Evolutionary conservation across 768 basidiomycete genomes (phyloP).

Genomic region (Brasilioporus rufonigricans): DNA sequence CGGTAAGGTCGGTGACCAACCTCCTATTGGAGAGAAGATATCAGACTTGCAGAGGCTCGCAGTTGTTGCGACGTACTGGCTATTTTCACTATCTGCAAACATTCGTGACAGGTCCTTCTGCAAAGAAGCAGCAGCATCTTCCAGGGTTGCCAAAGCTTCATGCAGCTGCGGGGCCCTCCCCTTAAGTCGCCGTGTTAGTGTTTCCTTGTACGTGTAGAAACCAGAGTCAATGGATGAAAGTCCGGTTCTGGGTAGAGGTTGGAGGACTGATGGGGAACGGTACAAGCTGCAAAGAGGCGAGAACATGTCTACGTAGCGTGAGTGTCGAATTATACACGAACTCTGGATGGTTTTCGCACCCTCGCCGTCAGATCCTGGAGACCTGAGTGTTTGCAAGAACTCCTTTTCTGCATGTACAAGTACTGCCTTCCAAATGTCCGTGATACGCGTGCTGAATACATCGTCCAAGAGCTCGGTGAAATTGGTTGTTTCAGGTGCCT

Average conservation of each 20-base stretch:
- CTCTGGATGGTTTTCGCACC: slow-evolving; percentile 15
- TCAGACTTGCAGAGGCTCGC: not conserved
- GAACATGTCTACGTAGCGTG: slow-evolving; percentile 38
- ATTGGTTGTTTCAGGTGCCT: slow-evolving; percentile 42
- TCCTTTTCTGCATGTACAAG: slow-evolving; percentile 43
- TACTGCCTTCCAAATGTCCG: slow-evolving; percentile 55
- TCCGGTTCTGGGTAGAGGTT: slow-evolving; percentile 39
- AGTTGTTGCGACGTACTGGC: slow-evolving; percentile 37
- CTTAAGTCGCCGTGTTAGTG: slow-evolving; percentile 59
- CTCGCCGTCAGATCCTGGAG: slow-evolving; percentile 12
- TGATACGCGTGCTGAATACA: slow-evolving; percentile 51
- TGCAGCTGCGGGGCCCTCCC: slow-evolving; percentile 65
- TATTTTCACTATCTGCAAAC: slow-evolving; percentile 39
- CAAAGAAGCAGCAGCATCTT: slow-evolving; percentile 55
- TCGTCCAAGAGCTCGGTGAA: slow-evolving; percentile 51
- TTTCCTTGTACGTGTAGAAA: slow-evolving; percentile 61
- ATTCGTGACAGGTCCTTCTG: slow-evolving; percentile 57
- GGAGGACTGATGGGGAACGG: slow-evolving; percentile 47
- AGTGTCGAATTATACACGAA: slow-evolving; percentile 3
- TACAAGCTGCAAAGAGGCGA: slow-evolving; percentile 59
- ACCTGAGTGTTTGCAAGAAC: slow-evolving; percentile 44
- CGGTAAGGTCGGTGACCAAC: slow-evolving; percentile 42
- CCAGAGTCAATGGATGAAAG: slow-evolving; percentile 38
- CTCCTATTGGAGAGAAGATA: slow-evolving; percentile 29
- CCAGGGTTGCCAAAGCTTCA: slow-evolving; percentile 53